Evolutionary conservation across 2,329 filamentous ascomycete species (phyloP).

Genomic region (Dactylella cylindrospora): DNA sequence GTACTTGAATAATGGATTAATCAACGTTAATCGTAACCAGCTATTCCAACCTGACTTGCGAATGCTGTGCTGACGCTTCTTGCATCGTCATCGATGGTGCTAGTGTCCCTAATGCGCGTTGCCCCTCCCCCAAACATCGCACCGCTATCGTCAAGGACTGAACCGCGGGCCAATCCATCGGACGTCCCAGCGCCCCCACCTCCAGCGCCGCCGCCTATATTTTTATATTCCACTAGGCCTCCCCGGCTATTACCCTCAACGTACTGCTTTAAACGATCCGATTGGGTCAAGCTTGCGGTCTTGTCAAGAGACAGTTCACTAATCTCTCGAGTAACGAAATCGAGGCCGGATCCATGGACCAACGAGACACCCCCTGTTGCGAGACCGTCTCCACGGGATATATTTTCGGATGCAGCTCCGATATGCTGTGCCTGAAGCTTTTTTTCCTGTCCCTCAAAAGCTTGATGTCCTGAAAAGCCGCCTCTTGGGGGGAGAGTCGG

Average conservation of each 20-base stretch:
- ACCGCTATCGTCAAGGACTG: conserved; percentile 51
- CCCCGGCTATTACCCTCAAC: conserved; percentile 77
- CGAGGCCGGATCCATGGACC: conserved; percentile 6
- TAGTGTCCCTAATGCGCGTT: conserved; percentile 50
- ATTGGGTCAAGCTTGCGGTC: conserved; percentile 73
- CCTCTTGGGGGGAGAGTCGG: conserved; percentile 72
- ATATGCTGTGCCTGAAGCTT: conserved; percentile 13
- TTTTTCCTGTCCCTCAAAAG: conserved; percentile 36
- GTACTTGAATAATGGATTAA: too few relatives aligned
- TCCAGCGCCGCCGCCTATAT: conserved; percentile 54
- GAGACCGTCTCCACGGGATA: conserved; percentile 26
- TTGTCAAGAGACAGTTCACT: conserved; percentile 53
- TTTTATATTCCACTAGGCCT: conserved; percentile 58
- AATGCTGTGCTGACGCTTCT: conserved; percentile 96
- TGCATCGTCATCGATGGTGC: conserved; percentile 80
- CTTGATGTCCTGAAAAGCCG: conserved; percentile 64
- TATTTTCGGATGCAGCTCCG: not conserved
- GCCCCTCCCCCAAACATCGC: conserved; percentile 68
- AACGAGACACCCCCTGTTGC: conserved; percentile 33
- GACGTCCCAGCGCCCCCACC: too few relatives aligned
- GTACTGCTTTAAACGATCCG: conserved; percentile 89
- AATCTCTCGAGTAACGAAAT: conserved; percentile 54
- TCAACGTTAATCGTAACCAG: conserved; percentile 64
- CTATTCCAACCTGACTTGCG: conserved; percentile 80
- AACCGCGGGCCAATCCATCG: conserved; percentile 14